These are phyloP conservation scores for Penicillium psychrosexuale DNA, from an alignment of 2,329 filamentous ascomycete species.

Conservation along the genomic window DNA sequence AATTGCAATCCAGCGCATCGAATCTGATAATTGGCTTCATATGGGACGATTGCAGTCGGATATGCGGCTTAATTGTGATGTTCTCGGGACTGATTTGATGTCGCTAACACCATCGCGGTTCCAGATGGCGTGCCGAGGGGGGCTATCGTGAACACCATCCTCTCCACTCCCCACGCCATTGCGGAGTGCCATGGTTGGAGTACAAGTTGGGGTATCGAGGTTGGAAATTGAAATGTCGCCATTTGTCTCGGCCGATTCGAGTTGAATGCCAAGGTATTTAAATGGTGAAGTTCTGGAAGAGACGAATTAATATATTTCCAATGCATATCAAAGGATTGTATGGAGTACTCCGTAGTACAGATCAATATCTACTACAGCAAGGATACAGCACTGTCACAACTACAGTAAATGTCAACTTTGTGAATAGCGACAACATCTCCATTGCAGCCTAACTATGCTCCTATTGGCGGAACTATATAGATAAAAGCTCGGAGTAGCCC, in stretches of 20 bases:
- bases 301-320: no score
- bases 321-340: no score
- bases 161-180: conserved; percentile 23
- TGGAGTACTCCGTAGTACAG: no score
- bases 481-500: conserved; percentile 41
- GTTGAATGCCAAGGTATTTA: neutral
- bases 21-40: neutral
- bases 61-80: neutral
- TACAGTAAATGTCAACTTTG: no score
- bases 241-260: conserved; percentile 1
- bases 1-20: neutral
- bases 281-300: neutral
- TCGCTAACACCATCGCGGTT: conserved; percentile 21
- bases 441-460: conserved; percentile 31
- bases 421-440: conserved; percentile 43
- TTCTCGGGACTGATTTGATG: conserved; percentile 15
- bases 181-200: conserved; percentile 2
- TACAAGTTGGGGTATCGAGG: neutral
- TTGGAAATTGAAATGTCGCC: neutral
- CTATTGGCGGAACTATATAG: conserved; percentile 39
- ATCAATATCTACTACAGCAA: no score
- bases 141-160: conserved; percentile 11
- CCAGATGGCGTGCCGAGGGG: conserved; percentile 20
- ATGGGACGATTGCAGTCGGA: neutral
- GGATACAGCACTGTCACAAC: no score